phyloP scores from a whole-genome alignment of 768 basidiomycete species.

The Strobilomyces confusus region DNA sequence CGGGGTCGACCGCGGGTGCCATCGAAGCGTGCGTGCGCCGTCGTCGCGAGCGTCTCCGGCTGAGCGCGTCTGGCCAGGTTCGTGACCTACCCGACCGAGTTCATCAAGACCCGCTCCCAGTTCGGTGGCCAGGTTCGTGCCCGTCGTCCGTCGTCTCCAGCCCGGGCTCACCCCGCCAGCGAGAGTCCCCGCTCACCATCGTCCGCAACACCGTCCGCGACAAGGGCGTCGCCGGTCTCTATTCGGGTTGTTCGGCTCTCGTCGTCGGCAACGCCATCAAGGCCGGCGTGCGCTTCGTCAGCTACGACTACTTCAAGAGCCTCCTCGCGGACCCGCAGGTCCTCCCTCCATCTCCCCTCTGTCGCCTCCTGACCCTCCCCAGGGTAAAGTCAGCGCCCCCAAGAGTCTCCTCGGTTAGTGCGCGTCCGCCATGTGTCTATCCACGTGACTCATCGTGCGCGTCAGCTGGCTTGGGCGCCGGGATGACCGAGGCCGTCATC shows the following conservation, averaged over 20 bases:
- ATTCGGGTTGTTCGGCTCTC: conserved; percentile 87
- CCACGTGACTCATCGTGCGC: conserved; percentile 10
- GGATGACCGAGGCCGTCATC: conserved; percentile 87
- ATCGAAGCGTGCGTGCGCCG: conserved; percentile 75
- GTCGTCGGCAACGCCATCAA: conserved; percentile 90
- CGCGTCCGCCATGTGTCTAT: background rate
- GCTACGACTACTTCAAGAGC: conserved; percentile 90
- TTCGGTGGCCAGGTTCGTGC: conserved; percentile 70
- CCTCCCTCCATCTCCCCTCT: conserved; percentile 19
- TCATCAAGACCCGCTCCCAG: conserved; percentile 90
- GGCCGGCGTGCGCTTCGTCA: conserved; percentile 93
- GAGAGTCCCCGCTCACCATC: conserved; percentile 70
- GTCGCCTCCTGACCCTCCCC: background rate
- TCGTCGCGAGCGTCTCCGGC: background rate
- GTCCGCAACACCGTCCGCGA: conserved; percentile 67
- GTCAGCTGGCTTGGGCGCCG: conserved; percentile 77
- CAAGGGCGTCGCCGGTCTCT: conserved; percentile 82
- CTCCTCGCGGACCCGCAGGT: conserved; percentile 82
- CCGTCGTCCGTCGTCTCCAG: background rate
- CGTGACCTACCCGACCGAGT: conserved; percentile 87
- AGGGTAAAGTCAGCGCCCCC: conserved; percentile 91
- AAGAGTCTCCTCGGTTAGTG: conserved; percentile 72
- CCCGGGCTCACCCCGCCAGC: conserved; percentile 31
- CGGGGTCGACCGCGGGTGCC: conserved; percentile 89
- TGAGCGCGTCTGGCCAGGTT: conserved; percentile 52